phyloP scores from a whole-genome alignment of 1,139 yeast genomes.

The Taphrina populina region DNA sequence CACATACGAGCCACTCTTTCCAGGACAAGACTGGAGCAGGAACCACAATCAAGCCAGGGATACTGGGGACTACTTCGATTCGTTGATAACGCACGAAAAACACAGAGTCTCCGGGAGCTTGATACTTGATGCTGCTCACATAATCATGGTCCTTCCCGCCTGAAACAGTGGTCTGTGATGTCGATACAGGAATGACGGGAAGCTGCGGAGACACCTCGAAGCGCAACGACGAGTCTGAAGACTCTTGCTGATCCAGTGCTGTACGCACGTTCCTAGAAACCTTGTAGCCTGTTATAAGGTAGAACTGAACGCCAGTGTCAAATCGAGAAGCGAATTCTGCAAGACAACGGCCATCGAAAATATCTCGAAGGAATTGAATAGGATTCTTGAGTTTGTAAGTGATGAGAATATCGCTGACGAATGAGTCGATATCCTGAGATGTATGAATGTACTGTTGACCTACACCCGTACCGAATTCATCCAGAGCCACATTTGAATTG shows the following conservation, averaged over 20 bases:
- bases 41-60: not conserved
- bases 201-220: not conserved
- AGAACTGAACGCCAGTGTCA: not conserved
- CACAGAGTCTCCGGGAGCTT: constrained; percentile 14
- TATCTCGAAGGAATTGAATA: constrained; percentile 3
- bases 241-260: constrained; percentile 9
- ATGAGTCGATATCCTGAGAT: not conserved
- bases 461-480: not conserved
- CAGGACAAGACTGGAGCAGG: not conserved
- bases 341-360: not conserved
- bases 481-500: not conserved
- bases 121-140: not conserved
- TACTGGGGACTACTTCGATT: not conserved
- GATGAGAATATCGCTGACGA: constrained; percentile 7
- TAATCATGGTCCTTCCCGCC: not conserved
- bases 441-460: too few species aligned
- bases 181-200: not conserved
- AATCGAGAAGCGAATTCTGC: not conserved
- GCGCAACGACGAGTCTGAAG: not conserved
- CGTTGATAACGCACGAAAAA: constrained; percentile 16
- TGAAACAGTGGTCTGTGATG: not conserved
- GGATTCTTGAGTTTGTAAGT: constrained; percentile 22
- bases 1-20: constrained; percentile 1
- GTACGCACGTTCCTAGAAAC: constrained; percentile 13
- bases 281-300: constrained; percentile 12